A percentile compares a stretch with the other conserved stretches of the same genome.
phyloP scores from a whole-genome alignment of 83 land plant species.

The Thuja plicata region DNA sequence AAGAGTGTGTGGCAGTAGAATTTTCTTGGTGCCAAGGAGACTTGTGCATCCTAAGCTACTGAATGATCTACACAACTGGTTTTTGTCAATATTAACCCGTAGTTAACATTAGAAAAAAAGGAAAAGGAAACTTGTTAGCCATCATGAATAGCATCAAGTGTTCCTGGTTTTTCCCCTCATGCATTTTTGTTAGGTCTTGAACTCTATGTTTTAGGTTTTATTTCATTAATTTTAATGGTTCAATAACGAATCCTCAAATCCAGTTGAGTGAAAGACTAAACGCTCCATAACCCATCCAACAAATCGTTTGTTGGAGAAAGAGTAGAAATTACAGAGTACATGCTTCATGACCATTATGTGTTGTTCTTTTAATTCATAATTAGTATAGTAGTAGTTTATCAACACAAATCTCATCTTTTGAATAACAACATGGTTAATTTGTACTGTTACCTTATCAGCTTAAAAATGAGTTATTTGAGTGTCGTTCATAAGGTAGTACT shows the following conservation, averaged over 20 bases:
- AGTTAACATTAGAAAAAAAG: not conserved
- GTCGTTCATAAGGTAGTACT: too few relatives aligned
- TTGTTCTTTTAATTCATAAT: not conserved
- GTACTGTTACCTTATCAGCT: too few relatives aligned
- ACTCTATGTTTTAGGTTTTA: not conserved
- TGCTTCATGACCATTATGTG: not conserved
- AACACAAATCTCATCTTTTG: too few relatives aligned
- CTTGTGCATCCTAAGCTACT: not conserved
- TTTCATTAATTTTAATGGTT: not conserved
- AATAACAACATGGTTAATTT: too few relatives aligned
- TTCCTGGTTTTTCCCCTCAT: not conserved
- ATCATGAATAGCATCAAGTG: not conserved
- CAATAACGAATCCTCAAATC: not conserved
- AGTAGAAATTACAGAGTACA: not conserved
- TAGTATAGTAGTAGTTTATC: too few relatives aligned
- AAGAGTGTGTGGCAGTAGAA: not conserved
- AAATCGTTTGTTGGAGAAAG: not conserved
- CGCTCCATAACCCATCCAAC: not conserved
- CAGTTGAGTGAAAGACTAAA: not conserved
- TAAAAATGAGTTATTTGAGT: too few relatives aligned
- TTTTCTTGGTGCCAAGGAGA: not conserved
- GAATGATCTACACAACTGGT: not conserved
- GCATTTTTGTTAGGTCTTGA: not conserved
- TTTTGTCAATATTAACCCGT: not conserved
- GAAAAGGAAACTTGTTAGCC: not conserved